Conservation (phyloP, 2,329 filamentous ascomycete species). For the Xylaria sp. region DNA sequence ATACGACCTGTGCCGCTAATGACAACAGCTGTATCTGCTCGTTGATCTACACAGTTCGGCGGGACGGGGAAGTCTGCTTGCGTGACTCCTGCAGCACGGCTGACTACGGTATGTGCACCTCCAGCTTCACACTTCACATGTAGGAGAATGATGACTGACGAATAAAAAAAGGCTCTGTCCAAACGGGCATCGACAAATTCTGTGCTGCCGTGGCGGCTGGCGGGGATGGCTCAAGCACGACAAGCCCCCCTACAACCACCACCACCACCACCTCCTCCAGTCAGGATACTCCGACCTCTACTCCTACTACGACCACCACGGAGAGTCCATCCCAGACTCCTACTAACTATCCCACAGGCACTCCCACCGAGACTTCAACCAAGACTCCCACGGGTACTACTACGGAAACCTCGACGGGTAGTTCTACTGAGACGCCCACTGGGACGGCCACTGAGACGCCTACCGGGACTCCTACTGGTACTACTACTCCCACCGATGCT, state of each 20-base stretch:
- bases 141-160: constrained; percentile 4
- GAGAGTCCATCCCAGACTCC: constrained; percentile 34
- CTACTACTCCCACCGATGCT: constrained; percentile 14
- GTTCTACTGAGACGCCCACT: constrained; percentile 16
- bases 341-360: constrained; percentile 35
- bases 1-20: constrained; percentile 42
- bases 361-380: constrained; percentile 20
- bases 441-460: constrained; percentile 9
- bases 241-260: constrained; percentile 24
- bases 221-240: constrained; percentile 20
- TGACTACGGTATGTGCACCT: constrained; percentile 45
- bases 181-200: constrained; percentile 45
- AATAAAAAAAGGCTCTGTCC: constrained; percentile 40
- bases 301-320: constrained; percentile 31
- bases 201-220: constrained; percentile 41
- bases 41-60: constrained; percentile 44
- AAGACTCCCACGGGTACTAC: constrained; percentile 20
- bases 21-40: constrained; percentile 47
- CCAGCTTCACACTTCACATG: neutral
- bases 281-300: constrained; percentile 29
- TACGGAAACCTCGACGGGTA: constrained; percentile 15
- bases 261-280: constrained; percentile 31
- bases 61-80: constrained; percentile 46
- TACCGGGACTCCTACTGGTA: constrained; percentile 4
- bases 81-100: constrained; percentile 41